Conservation (phyloP, 495 filamentous ascomycete species). For the Aspergillus panamensis region DNA sequence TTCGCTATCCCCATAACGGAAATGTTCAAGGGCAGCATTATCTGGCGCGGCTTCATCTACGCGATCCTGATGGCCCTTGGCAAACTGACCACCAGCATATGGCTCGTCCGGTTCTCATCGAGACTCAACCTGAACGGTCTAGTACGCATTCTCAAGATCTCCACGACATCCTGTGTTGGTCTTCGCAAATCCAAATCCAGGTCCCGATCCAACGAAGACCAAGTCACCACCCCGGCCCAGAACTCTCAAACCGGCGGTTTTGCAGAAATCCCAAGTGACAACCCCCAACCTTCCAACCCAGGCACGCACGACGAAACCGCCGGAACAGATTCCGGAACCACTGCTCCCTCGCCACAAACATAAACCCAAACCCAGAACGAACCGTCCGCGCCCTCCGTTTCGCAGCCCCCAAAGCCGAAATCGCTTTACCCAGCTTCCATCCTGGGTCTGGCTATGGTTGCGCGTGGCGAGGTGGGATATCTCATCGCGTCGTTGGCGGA, state of each 20-base stretch:
- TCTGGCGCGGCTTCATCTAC: conserved; percentile 75
- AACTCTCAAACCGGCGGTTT: background rate
- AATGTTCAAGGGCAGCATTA: conserved; percentile 58
- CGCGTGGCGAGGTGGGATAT: conserved; percentile 76
- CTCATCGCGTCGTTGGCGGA: conserved; percentile 69
- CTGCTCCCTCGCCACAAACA: background rate
- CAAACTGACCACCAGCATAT: conserved; percentile 62
- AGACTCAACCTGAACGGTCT: background rate
- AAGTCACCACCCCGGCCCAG: background rate
- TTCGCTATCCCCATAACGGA: conserved; percentile 73
- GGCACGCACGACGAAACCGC: background rate
- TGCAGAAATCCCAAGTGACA: background rate
- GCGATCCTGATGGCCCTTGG: conserved; percentile 63
- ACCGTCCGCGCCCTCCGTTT: background rate
- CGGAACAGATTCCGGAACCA: background rate
- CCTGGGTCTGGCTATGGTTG: conserved; percentile 63
- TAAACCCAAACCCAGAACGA: background rate
- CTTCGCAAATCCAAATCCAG: background rate
- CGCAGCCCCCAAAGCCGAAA: conserved; percentile 39
- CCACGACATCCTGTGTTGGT: conserved; percentile 4
- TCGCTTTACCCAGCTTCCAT: conserved; percentile 60
- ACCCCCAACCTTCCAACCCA: background rate
- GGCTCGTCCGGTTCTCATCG: conserved; percentile 52
- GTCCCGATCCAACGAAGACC: background rate
- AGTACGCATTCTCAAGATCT: conserved; percentile 3